phyloP scores from a whole-genome alignment of 2,329 filamentous ascomycete genomes.

The Aspergillaceae sp. region DNA sequence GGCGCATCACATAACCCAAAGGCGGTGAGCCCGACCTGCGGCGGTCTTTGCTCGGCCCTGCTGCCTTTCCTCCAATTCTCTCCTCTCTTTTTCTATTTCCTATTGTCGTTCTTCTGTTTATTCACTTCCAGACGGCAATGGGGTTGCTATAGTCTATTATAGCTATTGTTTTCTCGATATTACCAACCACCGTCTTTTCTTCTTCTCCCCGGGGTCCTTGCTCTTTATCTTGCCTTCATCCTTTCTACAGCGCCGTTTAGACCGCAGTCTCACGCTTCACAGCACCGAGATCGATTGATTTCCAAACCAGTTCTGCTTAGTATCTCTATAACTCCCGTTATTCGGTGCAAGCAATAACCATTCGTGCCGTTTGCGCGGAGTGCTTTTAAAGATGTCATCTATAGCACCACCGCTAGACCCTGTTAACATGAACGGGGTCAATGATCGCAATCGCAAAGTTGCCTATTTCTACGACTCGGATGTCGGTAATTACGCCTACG shows the following conservation, averaged over 20 bases:
- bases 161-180: neutral
- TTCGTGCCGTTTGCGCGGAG: slow-evolving; percentile 3
- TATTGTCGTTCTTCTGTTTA: neutral
- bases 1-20: slow-evolving; percentile 10
- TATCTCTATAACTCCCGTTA: neutral
- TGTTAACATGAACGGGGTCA: slow-evolving; percentile 42
- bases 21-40: slow-evolving; percentile 21
- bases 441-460: slow-evolving; percentile 64
- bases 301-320: neutral
- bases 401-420: slow-evolving; percentile 49
- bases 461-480: slow-evolving; percentile 98
- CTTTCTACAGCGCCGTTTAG: too few species aligned
- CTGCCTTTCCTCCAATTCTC: slow-evolving; percentile 13
- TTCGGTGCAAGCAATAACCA: slow-evolving; percentile 4
- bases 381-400: slow-evolving; percentile 39
- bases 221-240: neutral
- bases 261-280: neutral
- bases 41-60: slow-evolving; percentile 18
- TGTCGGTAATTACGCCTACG: slow-evolving; percentile 96
- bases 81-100: slow-evolving; percentile 5
- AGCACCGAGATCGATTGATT: neutral
- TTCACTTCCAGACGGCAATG: neutral
- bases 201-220: neutral
- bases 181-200: neutral
- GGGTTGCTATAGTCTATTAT: neutral